A percentile compares a stretch with the other conserved stretches of the same genome.
Evolutionary conservation across 768 basidiomycete species (phyloP).

Genomic region (Psilocybe cubensis): DNA sequence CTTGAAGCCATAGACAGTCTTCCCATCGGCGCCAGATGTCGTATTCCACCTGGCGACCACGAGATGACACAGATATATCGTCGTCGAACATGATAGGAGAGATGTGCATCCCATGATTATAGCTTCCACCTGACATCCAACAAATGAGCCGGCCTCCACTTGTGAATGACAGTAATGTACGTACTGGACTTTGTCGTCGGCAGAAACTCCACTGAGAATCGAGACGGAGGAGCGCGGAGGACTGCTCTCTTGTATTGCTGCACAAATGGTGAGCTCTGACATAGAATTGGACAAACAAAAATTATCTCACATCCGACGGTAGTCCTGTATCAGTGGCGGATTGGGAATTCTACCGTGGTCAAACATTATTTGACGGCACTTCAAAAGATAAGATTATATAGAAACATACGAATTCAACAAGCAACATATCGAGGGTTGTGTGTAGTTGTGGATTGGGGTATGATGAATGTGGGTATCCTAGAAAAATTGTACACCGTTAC

Average conservation of each 20-base stretch:
- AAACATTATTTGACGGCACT: background rate
- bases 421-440: conserved; percentile 11
- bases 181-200: conserved; percentile 61
- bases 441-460: background rate
- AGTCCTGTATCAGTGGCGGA: conserved; percentile 15
- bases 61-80: conserved; percentile 41
- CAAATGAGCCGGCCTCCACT: conserved; percentile 4
- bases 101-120: conserved; percentile 67
- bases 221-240: conserved; percentile 56
- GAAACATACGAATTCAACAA: conserved; percentile 9
- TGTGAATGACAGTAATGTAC: conserved; percentile 7
- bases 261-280: background rate
- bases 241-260: conserved; percentile 69
- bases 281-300: background rate
- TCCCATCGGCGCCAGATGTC: conserved; percentile 84
- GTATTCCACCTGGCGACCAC: conserved; percentile 51
- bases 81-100: conserved; percentile 44
- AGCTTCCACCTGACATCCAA: conserved; percentile 46
- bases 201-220: conserved; percentile 64
- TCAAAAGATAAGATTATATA: background rate
- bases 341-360: conserved; percentile 2
- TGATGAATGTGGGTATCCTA: background rate
- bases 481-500: background rate
- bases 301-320: conserved; percentile 13
- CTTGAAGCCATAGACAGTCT: conserved; percentile 80